Evolutionary conservation across 306 rosid genomes (phyloP).

Genomic region (Clitoria ternatea): DNA sequence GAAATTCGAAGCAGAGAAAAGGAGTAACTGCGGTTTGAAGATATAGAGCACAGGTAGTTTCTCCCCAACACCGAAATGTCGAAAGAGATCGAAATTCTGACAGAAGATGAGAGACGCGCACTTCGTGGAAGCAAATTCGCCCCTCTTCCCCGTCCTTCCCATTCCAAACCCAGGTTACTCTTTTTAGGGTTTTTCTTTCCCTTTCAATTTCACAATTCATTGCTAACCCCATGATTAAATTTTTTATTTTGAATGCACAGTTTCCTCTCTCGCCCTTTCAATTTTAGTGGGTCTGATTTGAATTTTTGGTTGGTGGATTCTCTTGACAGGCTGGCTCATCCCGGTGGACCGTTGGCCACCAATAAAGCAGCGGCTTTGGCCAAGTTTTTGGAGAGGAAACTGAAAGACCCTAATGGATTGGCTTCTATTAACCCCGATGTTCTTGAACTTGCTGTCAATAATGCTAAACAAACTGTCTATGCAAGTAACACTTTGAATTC

Average conservation of each 20-base stretch:
- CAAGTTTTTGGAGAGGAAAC: slow-evolving; percentile 74
- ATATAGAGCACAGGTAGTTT: not conserved
- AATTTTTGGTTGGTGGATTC: not conserved
- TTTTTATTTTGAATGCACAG: slow-evolving; percentile 9
- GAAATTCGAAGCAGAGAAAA: not conserved
- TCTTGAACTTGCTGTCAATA: slow-evolving; percentile 62
- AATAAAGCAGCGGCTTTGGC: slow-evolving; percentile 94
- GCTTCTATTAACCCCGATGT: slow-evolving; percentile 63
- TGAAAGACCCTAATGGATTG: slow-evolving; percentile 69
- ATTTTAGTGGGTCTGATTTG: slow-evolving; percentile 22
- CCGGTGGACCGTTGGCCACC: slow-evolving; percentile 86
- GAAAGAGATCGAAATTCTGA: slow-evolving; percentile 53
- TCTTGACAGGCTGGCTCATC: slow-evolving; percentile 73
- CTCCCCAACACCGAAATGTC: slow-evolving; percentile 19
- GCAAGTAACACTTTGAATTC: slow-evolving; percentile 37
- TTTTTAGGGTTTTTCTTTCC: slow-evolving; percentile 11
- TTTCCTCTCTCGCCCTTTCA: not conserved
- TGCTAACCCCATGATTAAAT: not conserved
- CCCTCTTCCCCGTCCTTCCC: slow-evolving; percentile 56
- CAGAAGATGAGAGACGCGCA: slow-evolving; percentile 82
- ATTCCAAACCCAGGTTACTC: slow-evolving; percentile 55
- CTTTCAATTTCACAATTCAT: not conserved
- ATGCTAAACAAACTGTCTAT: slow-evolving; percentile 63
- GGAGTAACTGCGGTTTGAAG: not conserved
- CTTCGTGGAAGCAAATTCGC: slow-evolving; percentile 94